phyloP scores from a whole-genome alignment of 2,329 filamentous ascomycete genomes.

The Phyllosticta citribraziliensis region DNA sequence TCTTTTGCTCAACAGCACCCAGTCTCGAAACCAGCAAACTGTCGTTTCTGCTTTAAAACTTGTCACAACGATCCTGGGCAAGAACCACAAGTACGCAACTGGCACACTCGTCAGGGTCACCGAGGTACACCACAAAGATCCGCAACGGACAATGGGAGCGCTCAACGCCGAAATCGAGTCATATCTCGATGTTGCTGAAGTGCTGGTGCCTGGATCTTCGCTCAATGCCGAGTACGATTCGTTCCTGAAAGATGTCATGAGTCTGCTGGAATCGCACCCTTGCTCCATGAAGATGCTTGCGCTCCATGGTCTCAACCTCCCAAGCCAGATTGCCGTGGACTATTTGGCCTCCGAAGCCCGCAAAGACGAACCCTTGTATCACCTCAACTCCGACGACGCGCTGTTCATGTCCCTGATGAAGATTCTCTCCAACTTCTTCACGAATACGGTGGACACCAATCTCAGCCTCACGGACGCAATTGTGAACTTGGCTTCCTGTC shows the following conservation, averaged over 20 bases:
- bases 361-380: slow-evolving; percentile 52
- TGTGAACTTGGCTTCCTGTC: slow-evolving; percentile 73
- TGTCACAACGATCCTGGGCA: slow-evolving; percentile 72
- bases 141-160: slow-evolving; percentile 59
- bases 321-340: slow-evolving; percentile 26
- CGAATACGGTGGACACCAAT: slow-evolving; percentile 87
- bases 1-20: slow-evolving; percentile 73
- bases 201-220: slow-evolving; percentile 57
- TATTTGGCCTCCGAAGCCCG: slow-evolving; percentile 41
- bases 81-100: slow-evolving; percentile 80
- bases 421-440: slow-evolving; percentile 69
- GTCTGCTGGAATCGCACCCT: slow-evolving; percentile 59
- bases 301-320: slow-evolving; percentile 49
- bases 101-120: slow-evolving; percentile 64
- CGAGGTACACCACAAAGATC: slow-evolving; percentile 43
- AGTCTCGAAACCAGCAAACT: slow-evolving; percentile 78
- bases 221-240: slow-evolving; percentile 65
- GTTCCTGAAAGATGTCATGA: slow-evolving; percentile 61
- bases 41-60: slow-evolving; percentile 82
- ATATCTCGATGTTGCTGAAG: slow-evolving; percentile 58
- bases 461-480: slow-evolving; percentile 76
- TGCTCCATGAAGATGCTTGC: slow-evolving; percentile 62
- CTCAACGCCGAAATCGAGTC: slow-evolving; percentile 66
- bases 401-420: slow-evolving; percentile 42
- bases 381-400: slow-evolving; percentile 51